A percentile compares a stretch with the other conserved stretches of the same genome.
Conservation (phyloP, 139 green algal genomes). For the Picochlorum costavermella region DNA sequence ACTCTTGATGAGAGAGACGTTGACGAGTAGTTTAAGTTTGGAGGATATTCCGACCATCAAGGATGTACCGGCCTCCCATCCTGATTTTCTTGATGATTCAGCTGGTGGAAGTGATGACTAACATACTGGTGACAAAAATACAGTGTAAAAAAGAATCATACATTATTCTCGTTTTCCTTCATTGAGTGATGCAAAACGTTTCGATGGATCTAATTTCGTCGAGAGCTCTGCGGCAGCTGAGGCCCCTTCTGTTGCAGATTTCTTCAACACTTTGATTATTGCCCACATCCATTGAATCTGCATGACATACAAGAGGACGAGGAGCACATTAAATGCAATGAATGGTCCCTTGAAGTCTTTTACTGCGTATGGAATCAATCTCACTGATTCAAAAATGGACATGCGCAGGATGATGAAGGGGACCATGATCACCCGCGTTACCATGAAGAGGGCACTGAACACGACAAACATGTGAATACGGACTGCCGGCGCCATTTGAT, state of each 20-base stretch:
- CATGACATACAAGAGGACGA: conserved; percentile 19
- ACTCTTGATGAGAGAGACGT: conserved; percentile 43
- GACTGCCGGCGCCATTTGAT: conserved; percentile 12
- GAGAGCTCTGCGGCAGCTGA: conserved; percentile 10
- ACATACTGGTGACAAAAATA: neutral
- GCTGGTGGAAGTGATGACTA: conserved; percentile 17
- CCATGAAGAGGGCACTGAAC: conserved; percentile 18
- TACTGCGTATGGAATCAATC: conserved; percentile 8
- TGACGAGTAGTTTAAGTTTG: conserved; percentile 16
- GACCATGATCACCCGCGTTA: conserved; percentile 19
- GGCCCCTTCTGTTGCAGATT: neutral
- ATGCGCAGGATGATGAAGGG: conserved; percentile 15
- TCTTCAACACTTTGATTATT: conserved; percentile 15
- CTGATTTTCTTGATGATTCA: conserved; percentile 8
- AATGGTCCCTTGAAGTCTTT: conserved; percentile 12
- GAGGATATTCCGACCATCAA: neutral
- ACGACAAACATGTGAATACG: conserved; percentile 13
- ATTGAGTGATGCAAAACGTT: conserved; percentile 11
- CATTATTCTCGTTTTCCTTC: neutral
- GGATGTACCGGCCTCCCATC: neutral
- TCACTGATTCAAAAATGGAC: conserved; percentile 6
- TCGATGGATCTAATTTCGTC: conserved; percentile 17
- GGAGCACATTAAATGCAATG: conserved; percentile 12
- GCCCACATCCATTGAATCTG: conserved; percentile 29
- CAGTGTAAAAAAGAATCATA: conserved; percentile 9